Evolutionary conservation across 768 basidiomycete genomes (phyloP).

Genomic region (Suillus spraguei): DNA sequence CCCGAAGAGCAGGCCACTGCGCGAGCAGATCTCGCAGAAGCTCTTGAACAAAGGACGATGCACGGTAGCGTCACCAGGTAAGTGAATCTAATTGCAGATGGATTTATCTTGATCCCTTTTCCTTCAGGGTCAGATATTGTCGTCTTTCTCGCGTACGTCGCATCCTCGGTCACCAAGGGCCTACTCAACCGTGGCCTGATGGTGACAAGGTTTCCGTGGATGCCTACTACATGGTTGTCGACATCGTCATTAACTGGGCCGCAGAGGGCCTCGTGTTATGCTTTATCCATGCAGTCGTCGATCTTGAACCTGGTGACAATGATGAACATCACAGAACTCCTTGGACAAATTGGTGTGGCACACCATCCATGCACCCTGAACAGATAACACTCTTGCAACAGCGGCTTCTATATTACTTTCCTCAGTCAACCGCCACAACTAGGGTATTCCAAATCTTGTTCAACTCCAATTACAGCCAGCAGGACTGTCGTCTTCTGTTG

Average conservation of each 20-base stretch:
- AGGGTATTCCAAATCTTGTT: slow-evolving; percentile 81
- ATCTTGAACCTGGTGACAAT: slow-evolving; percentile 70
- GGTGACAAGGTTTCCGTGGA: slow-evolving; percentile 72
- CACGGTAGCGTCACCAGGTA: slow-evolving; percentile 85
- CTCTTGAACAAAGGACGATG: slow-evolving; percentile 71
- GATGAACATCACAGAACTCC: slow-evolving; percentile 71
- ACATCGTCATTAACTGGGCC: slow-evolving; percentile 90
- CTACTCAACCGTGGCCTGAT: slow-evolving; percentile 56
- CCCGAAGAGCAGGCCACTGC: slow-evolving; percentile 83
- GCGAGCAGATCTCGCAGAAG: slow-evolving; percentile 69
- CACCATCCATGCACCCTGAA: slow-evolving; percentile 58
- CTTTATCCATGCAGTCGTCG: slow-evolving; percentile 83
- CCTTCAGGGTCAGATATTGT: slow-evolving; percentile 71
- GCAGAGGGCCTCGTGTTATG: slow-evolving; percentile 86
- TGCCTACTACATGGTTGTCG: slow-evolving; percentile 79
- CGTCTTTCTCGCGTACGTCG: slow-evolving; percentile 75
- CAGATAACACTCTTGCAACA: slow-evolving; percentile 62
- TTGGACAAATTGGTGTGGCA: slow-evolving; percentile 92
- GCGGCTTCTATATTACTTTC: slow-evolving; percentile 57
- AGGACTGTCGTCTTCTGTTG: slow-evolving; percentile 58
- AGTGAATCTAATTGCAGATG: slow-evolving; percentile 17
- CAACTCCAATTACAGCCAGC: slow-evolving; percentile 42
- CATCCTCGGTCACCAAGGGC: slow-evolving; percentile 67
- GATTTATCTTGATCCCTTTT: slow-evolving; percentile 23
- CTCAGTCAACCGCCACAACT: slow-evolving; percentile 50